These are phyloP conservation scores for Ceraceosorus bombacis DNA, from an alignment of 1,284 basidiomycete species.

Conservation along the genomic window DNA sequence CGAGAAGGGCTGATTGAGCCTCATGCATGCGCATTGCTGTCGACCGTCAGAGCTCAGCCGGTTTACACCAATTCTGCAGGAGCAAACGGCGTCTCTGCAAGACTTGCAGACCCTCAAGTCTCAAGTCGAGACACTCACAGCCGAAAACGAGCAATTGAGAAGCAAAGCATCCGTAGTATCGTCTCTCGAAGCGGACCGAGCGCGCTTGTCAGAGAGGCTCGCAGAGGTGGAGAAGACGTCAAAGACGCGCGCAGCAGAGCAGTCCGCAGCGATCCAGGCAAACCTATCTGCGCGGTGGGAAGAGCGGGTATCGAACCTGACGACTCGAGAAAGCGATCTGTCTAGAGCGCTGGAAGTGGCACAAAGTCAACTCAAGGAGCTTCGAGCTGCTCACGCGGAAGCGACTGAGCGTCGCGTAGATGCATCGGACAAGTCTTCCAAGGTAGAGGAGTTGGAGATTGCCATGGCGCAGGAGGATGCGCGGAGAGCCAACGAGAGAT, in stretches of 20 bases:
- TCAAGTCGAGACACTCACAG: slow-evolving; percentile 18
- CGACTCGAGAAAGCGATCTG: slow-evolving; percentile 85
- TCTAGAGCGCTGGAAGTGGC: slow-evolving; percentile 75
- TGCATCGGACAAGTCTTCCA: slow-evolving; percentile 9
- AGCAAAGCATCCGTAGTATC: background rate
- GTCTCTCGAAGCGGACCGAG: slow-evolving; percentile 7
- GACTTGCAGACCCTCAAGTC: slow-evolving; percentile 24
- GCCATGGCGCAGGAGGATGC: slow-evolving; percentile 78
- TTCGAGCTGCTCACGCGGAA: slow-evolving; percentile 80
- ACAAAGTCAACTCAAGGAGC: slow-evolving; percentile 77
- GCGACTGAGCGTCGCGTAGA: slow-evolving; percentile 65
- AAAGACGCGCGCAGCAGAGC: slow-evolving; percentile 78
- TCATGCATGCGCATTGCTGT: background rate
- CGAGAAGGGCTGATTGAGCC: background rate
- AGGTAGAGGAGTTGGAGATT: slow-evolving; percentile 52
- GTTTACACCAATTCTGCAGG: background rate
- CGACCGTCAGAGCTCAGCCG: too few species aligned
- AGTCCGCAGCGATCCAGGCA: slow-evolving; percentile 80
- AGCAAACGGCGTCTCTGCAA: slow-evolving; percentile 24
- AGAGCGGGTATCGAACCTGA: slow-evolving; percentile 86
- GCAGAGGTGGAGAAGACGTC: slow-evolving; percentile 55
- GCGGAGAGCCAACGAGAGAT: slow-evolving; percentile 81
- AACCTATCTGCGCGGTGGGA: slow-evolving; percentile 93
- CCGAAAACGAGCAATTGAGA: slow-evolving; percentile 13
- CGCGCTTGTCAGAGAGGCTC: slow-evolving; percentile 16